These are phyloP conservation scores for Capronia epimyces DNA, from an alignment of 2,329 filamentous ascomycete genomes.

Conservation along the genomic window DNA sequence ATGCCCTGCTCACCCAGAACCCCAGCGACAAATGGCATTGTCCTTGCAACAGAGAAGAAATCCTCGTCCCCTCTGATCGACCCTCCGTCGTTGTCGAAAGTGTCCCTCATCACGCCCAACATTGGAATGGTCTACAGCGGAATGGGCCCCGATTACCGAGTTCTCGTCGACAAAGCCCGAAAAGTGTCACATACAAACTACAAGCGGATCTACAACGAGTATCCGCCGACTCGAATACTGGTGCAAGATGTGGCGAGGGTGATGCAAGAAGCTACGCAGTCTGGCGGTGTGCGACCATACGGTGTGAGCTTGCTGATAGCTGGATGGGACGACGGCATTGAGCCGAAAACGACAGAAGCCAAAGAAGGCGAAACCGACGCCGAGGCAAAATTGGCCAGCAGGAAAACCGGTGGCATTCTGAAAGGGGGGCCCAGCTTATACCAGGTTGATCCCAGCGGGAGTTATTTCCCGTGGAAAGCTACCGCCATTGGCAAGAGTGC, in stretches of 20 bases:
- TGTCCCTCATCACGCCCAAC: constrained; percentile 96
- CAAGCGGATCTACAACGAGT: constrained; percentile 99
- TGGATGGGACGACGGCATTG: constrained; percentile 94
- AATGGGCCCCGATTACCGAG: constrained; percentile 97
- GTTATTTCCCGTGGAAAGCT: constrained; percentile 99
- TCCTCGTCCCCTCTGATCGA: constrained; percentile 96
- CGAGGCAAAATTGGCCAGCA: constrained; percentile 68
- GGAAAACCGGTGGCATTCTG: constrained; percentile 90
- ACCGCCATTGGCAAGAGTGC: constrained; percentile 98
- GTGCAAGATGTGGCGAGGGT: constrained; percentile 96
- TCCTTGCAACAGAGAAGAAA: constrained; percentile 98
- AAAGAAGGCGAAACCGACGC: constrained; percentile 50
- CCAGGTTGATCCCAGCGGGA: constrained; percentile 97
- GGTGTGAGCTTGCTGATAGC: constrained; percentile 93
- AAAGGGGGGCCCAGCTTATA: constrained; percentile 97
- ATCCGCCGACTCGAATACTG: constrained; percentile 97
- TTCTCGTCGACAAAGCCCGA: constrained; percentile 93
- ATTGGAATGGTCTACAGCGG: constrained; percentile 99
- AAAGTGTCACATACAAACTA: constrained; percentile 98
- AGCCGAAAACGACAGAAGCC: constrained; percentile 70
- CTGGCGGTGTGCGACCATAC: constrained; percentile 92
- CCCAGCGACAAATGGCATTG: constrained; percentile 93
- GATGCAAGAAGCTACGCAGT: constrained; percentile 98
- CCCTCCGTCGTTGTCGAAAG: constrained; percentile 88
- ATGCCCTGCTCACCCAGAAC: constrained; percentile 1